Percentiles rank a stretch among this genome's conserved stretches.
Conservation (phyloP, 1,139 yeast species). For the Geotrichum klebahnii region DNA sequence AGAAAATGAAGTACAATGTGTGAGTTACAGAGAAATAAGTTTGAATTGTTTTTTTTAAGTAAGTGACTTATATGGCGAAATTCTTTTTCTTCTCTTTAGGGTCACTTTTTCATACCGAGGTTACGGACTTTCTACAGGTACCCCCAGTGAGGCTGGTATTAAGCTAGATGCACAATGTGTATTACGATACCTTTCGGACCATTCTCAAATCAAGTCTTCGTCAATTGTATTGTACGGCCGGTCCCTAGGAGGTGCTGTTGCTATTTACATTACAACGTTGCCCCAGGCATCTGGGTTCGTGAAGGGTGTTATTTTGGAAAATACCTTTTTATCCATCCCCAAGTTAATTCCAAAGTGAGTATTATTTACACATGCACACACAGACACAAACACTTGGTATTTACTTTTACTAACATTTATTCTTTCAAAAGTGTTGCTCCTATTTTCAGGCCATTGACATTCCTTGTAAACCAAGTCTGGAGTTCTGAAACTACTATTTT, state of each 20-base stretch:
- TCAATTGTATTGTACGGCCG: constrained; percentile 75
- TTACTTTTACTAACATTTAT: neutral
- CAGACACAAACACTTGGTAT: neutral
- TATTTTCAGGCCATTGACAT: constrained; percentile 44
- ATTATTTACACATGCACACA: neutral
- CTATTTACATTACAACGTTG: constrained; percentile 68
- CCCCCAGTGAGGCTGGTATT: constrained; percentile 71
- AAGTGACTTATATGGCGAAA: constrained; percentile 1
- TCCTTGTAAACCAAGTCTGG: constrained; percentile 78
- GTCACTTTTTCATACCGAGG: constrained; percentile 88
- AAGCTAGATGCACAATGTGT: constrained; percentile 78
- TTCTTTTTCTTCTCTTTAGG: constrained; percentile 10
- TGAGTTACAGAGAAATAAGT: constrained; percentile 16
- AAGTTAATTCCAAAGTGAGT: constrained; percentile 63
- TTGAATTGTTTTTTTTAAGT: neutral
- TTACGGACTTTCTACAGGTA: constrained; percentile 81
- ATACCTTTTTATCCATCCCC: constrained; percentile 74
- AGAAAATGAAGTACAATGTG: constrained; percentile 67
- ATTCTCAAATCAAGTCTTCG: constrained; percentile 51
- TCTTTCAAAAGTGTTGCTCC: constrained; percentile 23
- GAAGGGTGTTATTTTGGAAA: constrained; percentile 71
- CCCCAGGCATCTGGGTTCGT: constrained; percentile 44
- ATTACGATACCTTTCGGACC: constrained; percentile 53
- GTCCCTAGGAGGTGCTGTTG: constrained; percentile 93
- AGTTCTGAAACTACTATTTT: constrained; percentile 63